A percentile compares a stretch with the other conserved stretches of the same genome.
phyloP scores from a whole-genome alignment of 106 monocot genomes.

The Cymbidium sinense region DNA sequence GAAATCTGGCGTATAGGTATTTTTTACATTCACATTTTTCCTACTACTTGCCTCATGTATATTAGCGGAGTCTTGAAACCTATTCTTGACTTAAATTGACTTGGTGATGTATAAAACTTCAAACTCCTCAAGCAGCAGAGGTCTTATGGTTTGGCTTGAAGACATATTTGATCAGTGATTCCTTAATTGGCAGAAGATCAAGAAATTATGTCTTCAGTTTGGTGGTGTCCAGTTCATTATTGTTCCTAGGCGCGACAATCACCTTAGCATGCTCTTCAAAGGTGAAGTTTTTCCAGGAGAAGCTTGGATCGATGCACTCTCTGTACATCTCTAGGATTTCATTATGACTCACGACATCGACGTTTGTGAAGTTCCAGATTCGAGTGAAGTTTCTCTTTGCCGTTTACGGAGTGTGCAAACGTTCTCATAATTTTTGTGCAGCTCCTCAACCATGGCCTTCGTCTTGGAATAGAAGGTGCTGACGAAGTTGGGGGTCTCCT shows the following conservation, averaged over 20 bases:
- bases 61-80: too few relatives aligned
- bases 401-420: too few relatives aligned
- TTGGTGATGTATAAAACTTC: neutral
- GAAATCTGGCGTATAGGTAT: too few relatives aligned
- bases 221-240: too few relatives aligned
- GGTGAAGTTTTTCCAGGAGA: too few relatives aligned
- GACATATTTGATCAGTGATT: constrained; percentile 41
- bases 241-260: constrained; percentile 34
- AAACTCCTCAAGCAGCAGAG: constrained; percentile 19
- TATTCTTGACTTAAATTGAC: neutral
- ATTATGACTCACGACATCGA: too few relatives aligned
- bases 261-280: constrained; percentile 59
- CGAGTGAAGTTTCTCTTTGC: constrained; percentile 61
- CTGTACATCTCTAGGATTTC: too few relatives aligned
- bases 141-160: constrained; percentile 52
- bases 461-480: constrained; percentile 67
- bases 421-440: too few relatives aligned
- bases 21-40: too few relatives aligned
- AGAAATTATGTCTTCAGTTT: constrained; percentile 45
- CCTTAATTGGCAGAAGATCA: constrained; percentile 43
- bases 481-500: constrained; percentile 52
- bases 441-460: constrained; percentile 74
- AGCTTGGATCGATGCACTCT: too few relatives aligned
- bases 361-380: too few relatives aligned
- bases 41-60: too few relatives aligned